Conservation (phyloP, 1,139 yeast species). For the Eremothecium gossypii region DNA sequence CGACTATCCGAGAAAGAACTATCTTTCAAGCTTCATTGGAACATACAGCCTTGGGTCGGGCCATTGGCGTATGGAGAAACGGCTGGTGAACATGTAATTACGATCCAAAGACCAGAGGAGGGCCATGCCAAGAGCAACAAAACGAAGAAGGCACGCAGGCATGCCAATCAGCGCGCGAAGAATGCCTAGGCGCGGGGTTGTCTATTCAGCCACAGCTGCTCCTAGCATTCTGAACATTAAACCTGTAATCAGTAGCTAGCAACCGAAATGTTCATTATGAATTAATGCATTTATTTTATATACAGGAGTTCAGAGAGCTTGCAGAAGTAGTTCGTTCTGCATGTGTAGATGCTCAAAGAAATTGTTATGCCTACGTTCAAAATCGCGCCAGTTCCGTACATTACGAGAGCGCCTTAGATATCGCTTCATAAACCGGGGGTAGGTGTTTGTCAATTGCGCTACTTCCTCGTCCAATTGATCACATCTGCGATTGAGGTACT, state of each 20-base stretch:
- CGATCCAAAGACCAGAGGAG: constrained; percentile 1
- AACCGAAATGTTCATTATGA: too few species aligned
- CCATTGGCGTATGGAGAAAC: constrained; percentile 65
- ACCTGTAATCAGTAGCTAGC: too few species aligned
- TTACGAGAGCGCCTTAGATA: constrained; percentile 19
- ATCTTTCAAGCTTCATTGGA: constrained; percentile 70
- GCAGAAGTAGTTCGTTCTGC: background rate
- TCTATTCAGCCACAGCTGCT: too few species aligned
- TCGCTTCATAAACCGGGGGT: constrained; percentile 26
- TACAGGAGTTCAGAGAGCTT: background rate
- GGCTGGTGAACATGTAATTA: constrained; percentile 20
- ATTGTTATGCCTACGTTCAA: constrained; percentile 16
- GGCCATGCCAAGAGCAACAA: background rate
- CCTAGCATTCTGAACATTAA: too few species aligned
- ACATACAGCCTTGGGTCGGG: constrained; percentile 86
- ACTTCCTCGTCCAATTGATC: constrained; percentile 11
- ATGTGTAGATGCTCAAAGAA: constrained; percentile 3
- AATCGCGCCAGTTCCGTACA: constrained; percentile 19
- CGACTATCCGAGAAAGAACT: constrained; percentile 63
- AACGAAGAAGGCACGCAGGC: background rate
- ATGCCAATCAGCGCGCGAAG: too few species aligned
- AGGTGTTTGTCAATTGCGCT: constrained; percentile 11
- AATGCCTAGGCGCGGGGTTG: too few species aligned
- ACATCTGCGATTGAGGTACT: constrained; percentile 15
- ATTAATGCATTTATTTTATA: too few species aligned